Conservation (phyloP, 2,329 filamentous ascomycete species). For the Knufia petricola region DNA sequence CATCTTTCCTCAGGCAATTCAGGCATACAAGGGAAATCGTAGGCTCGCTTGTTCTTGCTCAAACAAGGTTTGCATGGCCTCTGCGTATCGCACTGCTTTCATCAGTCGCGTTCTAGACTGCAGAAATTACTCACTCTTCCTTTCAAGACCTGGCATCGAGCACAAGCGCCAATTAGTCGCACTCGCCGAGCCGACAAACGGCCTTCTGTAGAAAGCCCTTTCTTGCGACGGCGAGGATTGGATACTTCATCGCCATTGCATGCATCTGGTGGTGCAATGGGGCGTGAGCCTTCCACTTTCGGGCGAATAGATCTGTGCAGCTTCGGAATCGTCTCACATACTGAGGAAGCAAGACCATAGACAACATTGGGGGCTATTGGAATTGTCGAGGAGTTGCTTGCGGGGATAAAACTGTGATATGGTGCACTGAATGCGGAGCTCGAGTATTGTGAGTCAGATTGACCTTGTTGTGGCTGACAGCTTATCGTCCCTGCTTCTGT, state of each 20-base stretch:
- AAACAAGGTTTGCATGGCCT: conserved; percentile 1
- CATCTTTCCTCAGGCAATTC: conserved; percentile 1
- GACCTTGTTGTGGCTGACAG: not conserved
- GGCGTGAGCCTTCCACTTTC: not conserved
- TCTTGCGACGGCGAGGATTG: not conserved
- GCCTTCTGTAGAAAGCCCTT: not conserved
- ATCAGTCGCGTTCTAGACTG: not conserved
- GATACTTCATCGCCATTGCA: not conserved
- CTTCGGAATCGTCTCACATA: no score
- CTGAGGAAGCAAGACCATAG: no score
- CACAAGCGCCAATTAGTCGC: conserved; percentile 3
- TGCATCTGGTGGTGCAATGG: not conserved
- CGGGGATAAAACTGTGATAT: not conserved
- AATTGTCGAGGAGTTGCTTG: not conserved
- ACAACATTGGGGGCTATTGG: no score
- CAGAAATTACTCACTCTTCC: not conserved
- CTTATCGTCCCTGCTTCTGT: not conserved
- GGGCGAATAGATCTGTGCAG: not conserved
- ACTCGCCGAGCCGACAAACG: not conserved
- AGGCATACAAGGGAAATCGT: conserved; percentile 2
- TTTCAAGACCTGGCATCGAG: conserved; percentile 3
- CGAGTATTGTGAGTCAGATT: not conserved
- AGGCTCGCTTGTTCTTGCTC: not conserved
- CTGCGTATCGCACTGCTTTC: not conserved
- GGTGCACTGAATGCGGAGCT: not conserved